Base-by-base conservation (phyloP, 1,284 basidiomycete species). In the Ganoderma lingzhi region DNA sequence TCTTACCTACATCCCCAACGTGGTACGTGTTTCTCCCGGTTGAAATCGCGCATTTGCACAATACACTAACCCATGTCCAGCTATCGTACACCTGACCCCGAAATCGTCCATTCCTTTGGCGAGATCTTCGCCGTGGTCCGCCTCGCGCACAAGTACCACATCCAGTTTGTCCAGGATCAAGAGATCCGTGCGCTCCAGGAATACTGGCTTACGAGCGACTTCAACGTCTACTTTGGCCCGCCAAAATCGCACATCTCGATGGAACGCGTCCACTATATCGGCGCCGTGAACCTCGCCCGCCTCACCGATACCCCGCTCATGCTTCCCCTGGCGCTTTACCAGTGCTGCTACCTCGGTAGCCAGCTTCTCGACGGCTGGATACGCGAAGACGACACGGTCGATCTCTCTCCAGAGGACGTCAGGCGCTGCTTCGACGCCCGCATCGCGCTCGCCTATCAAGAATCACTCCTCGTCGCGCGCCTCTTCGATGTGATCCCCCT, bases 261-360 rank as follows among this genome's bases (percentile, higher is more conserved):
- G 19, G 19, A 48, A 4, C 1, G 23, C 5, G 48, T 14, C 23
- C 48, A 28, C n/a, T 51, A 28, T 17, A 66, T 70, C 37, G 55
- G 35, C 19, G 64, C 64, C 14, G 48, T 70, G 44, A 45, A 65
- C 39, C n/a, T 70, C 28, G 68, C 71, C 1, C 68, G 61, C 1
- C 64, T 72, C 51, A 68, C 63, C 10, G 39, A 62, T 28, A 62
- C 62, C 3, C 56, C 39, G 1, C 19, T 45, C 2, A 58, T 72
- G 15, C 64, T 70, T 2, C 71, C 68, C 6, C 41, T 35, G 15
- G 71, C 68, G 6, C 39, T 72, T 3, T 59, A 64, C 41, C 12
- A 32, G 8, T 72, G 71, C 62, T 61, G 39, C 32, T 14, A 6
- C 2, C 64, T 68, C 15, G 56, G 42, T 0, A 19, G 42, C 8